Evolutionary conservation across 139 green algal genomes (phyloP), one percentile per base, ranked within the genome.

Genomic region (Chlamydomonas schloesseri): DNA sequence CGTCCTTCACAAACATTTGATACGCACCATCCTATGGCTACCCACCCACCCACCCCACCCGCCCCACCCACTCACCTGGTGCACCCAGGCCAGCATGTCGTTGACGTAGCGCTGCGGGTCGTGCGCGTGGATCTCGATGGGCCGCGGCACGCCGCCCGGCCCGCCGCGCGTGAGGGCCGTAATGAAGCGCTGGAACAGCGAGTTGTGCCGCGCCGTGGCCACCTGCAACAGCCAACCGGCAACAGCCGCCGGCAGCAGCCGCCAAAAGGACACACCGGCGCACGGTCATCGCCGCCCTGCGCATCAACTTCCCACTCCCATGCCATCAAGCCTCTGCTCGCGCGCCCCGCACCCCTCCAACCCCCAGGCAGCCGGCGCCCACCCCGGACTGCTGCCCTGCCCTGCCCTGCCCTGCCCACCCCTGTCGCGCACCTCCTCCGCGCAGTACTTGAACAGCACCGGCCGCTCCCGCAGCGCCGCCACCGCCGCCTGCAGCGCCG

Each of bases 61-160:
- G 14, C 33, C 34, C 33, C 33, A 3, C 1, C 57, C 28, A 5
- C 42, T 5, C 58, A 93, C 93, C 91, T 98, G 93, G 84, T 99
- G 98, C 81, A 99, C 92, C 98, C 98, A 99, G 0, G 95, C 98
- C 42, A 99, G 89, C 98, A 99, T 99, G 93, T 99, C 98, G 58
- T 95, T 95, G 13, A 97, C 87, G 83, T 96, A 96, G 36, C 89
- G 76, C 88, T 93, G 98, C 6, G 98, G 97, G 89, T 99, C 97
- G 81, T 98, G 95, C 20, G 97, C 95, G 65, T 99, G 98, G 90
- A 99, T 95, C 91, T 99, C 97, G 57, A 99, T 99, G 28, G 97
- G 97, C 0, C 96, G 88, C 0, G 96, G 96, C 87, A 96, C 93
- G 21, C 96, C 96, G 3, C 96, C 96, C 21, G 94, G 93, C 0